Base-by-base conservation (phyloP, 139 green algal species). In the Pseudopediastrum boryanum region DNA sequence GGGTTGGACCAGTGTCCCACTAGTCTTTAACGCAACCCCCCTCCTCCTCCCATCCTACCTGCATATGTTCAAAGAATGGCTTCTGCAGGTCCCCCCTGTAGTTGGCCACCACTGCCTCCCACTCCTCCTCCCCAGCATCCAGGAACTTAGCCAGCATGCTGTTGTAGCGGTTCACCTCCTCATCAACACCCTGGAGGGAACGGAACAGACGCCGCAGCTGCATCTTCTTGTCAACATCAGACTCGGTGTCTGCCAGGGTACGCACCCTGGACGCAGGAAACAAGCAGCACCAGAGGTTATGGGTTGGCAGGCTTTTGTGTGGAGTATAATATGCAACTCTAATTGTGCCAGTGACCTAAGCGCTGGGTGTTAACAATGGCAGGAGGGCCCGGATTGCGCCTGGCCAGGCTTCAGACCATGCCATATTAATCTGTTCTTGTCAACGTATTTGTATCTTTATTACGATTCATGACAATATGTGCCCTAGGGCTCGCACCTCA, bases 11-110 rank as follows among this genome's bases (percentile, higher is more conserved):
- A n/a, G n/a, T n/a, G n/a, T n/a, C n/a, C 21, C 35, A 69, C 16
- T 39, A 25, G 13, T n/a, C 31, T 43, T 54, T 21, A 27, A 9
- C 71, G 41, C 12, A 62, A 27, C 31, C 3, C 33, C 25, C 23
- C 33, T 13, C 12, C 21, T 2, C 31, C 5, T 35, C 33, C 19
- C 41, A 25, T 16, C 39, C 6, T 31, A 84, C 83, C 83, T 88
- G 80, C 73, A 88, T 75, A 67, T 90, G 87, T 66, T 92, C 87
- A 59, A 92, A 92, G 66, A 90, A 92, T 23, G 76, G 74, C 43
- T 72, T 71, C 74, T 81, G 85, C 61, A 90, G 80, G 77, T 90
- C 85, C 0, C 78, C 83, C 4, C 85, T 70, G 75, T 87, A 86
- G 9, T 72, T 44, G 0, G 87, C 76, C 59, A 90, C 82, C 8